Percentiles rank a stretch among this genome's conserved stretches.
These are phyloP conservation scores for Calonectria pauciramosa DNA, from an alignment of 2,329 filamentous ascomycete genomes.

Conservation along the genomic window DNA sequence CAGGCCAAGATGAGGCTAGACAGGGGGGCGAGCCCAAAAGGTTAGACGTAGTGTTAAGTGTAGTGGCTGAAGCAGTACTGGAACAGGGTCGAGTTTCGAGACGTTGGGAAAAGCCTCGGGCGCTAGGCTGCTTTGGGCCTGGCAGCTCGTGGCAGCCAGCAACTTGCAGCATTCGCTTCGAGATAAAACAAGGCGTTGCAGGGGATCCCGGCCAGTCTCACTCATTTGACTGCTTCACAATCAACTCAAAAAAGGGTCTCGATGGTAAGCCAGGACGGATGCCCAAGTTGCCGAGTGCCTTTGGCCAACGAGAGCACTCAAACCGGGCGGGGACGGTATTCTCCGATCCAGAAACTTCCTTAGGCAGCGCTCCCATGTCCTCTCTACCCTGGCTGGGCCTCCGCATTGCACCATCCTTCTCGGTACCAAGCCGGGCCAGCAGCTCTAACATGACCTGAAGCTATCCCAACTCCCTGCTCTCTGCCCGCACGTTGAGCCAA, in stretches of 20 bases:
- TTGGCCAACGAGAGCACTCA: conserved; percentile 2
- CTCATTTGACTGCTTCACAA: background rate
- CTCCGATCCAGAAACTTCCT: conserved; percentile 7
- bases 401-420: background rate
- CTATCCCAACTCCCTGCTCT: background rate
- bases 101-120: conserved; percentile 30
- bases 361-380: background rate
- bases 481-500: background rate
- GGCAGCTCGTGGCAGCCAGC: conserved; percentile 29
- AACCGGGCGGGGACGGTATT: conserved; percentile 1
- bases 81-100: conserved; percentile 62
- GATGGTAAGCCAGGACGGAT: conserved; percentile 24
- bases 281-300: conserved; percentile 16
- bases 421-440: conserved; percentile 3
- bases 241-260: conserved; percentile 3
- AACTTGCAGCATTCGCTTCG: conserved; percentile 26
- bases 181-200: conserved; percentile 39
- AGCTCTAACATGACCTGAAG: conserved; percentile 10
- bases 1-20: background rate
- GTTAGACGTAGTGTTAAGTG: conserved; percentile 10
- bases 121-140: conserved; percentile 25
- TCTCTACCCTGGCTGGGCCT: background rate
- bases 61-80: conserved; percentile 61
- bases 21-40: conserved; percentile 6
- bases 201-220: background rate